Base-by-base conservation (phyloP, 2,329 filamentous ascomycete genomes). In the Aschersonia sp. region DNA sequence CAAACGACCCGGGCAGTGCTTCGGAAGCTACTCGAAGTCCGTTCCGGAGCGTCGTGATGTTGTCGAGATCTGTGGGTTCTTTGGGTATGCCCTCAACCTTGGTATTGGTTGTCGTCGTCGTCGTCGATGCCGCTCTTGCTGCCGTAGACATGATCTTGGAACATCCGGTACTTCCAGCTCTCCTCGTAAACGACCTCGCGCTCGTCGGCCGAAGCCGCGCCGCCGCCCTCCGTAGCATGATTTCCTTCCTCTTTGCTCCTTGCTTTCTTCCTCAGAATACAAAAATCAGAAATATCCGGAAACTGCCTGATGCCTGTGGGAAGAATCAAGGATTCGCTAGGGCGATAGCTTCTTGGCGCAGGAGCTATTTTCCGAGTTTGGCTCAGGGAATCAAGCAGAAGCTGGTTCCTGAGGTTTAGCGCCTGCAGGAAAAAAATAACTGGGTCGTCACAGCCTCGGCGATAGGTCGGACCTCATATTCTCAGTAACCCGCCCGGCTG, bases 21-120 rank as follows among this genome's bases (percentile, higher is more conserved):
- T 98, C 92, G 43, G 90, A 95, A 30, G 92, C 92, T 50, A 98
- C 87, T 49, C 90, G 86, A 54, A 98, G 71, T 60, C 92, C 92
- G 74, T 98, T 98, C 45, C 87, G 72, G 12, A 98, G 78, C 1
- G 83, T 89, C 6, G 89, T 94, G 58, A 97, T 83, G 54, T 83
- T 73, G 64, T 95, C 87, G 57, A 95, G 78, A 53, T 95, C 87
- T 45, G 81, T 82, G 11, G 87, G 87, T 61, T 97, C 89, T 65
- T 64, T 63, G 41, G 56, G 62, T 42, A 66, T 64, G 11, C 61
- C 63, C 44, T 65, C 59, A 10, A 66, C 62, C 11, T 54, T 45
- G 1, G 65, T 54, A 10, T 63, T 62, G 55, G 66, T 43, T 7
- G 41, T 37, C 14, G 41, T 50, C 49, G 56, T 53, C 32, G 51